phyloP scores from a whole-genome alignment of 208 protist species.

The Strigomonas culicis region DNA sequence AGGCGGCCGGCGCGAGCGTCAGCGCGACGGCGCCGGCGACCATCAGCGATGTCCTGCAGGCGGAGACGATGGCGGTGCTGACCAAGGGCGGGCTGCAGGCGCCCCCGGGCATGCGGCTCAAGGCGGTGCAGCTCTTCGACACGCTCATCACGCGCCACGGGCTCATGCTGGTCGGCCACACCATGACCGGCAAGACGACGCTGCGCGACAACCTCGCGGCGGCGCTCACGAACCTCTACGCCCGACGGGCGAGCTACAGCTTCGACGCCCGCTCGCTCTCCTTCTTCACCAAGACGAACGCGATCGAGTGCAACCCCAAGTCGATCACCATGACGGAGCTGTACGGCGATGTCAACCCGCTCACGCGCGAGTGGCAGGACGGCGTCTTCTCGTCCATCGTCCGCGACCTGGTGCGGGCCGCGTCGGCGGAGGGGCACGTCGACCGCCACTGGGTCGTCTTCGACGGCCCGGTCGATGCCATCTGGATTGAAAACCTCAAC shows the following conservation, averaged over 20 bases:
- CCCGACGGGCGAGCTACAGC: slow-evolving; percentile 6
- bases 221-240: slow-evolving; percentile 59
- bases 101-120: slow-evolving; percentile 73
- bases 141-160: slow-evolving; percentile 88
- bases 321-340: slow-evolving; percentile 94
- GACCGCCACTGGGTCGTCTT: slow-evolving; percentile 95
- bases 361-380: slow-evolving; percentile 96
- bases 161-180: slow-evolving; percentile 94
- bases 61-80: slow-evolving; percentile 41
- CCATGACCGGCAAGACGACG: slow-evolving; percentile 93
- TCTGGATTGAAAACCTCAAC: slow-evolving; percentile 99
- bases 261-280: slow-evolving; percentile 50
- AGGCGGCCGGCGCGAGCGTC: not conserved
- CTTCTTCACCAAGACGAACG: slow-evolving; percentile 61
- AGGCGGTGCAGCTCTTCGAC: slow-evolving; percentile 93
- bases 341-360: slow-evolving; percentile 93
- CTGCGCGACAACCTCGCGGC: slow-evolving; percentile 68
- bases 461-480: slow-evolving; percentile 97
- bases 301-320: slow-evolving; percentile 91
- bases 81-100: slow-evolving; percentile 48
- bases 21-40: slow-evolving; percentile 34
- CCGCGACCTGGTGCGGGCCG: slow-evolving; percentile 70
- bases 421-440: slow-evolving; percentile 5
- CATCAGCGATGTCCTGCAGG: slow-evolving; percentile 48
- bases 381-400: slow-evolving; percentile 92